Evolutionary conservation across 257 asterid genomes (phyloP).

Genomic region (Solanum gandarillasii): DNA sequence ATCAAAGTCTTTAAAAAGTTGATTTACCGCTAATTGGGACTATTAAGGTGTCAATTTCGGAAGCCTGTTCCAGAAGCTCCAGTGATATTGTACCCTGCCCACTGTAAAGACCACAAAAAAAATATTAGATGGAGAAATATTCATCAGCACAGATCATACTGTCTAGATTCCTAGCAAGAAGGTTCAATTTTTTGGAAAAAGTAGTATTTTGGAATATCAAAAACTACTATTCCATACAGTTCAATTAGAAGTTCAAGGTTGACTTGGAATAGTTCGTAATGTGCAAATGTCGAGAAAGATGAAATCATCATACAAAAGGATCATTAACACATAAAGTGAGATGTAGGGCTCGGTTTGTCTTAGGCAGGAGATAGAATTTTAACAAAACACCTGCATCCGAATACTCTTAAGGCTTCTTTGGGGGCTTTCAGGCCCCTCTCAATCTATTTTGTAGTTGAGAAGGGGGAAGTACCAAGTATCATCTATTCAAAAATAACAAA

Average conservation of each 20-base stretch:
- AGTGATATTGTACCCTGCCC: slow-evolving; percentile 84
- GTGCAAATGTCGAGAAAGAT: background rate
- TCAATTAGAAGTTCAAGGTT: background rate
- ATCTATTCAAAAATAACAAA: background rate
- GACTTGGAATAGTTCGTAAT: background rate
- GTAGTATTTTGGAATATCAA: background rate
- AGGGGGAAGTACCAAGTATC: background rate
- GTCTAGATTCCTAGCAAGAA: background rate
- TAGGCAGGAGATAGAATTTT: background rate
- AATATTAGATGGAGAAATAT: background rate
- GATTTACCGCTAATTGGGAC: slow-evolving; percentile 77
- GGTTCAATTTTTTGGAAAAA: background rate
- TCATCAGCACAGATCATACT: background rate
- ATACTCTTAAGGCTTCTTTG: background rate
- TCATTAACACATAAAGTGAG: background rate
- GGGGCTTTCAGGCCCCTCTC: background rate
- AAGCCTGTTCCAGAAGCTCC: slow-evolving; percentile 79
- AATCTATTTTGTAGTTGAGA: background rate
- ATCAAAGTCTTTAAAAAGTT: background rate
- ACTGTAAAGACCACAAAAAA: slow-evolving; percentile 24
- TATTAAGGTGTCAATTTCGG: slow-evolving; percentile 62
- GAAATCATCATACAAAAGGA: background rate
- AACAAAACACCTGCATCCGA: background rate
- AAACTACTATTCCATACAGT: background rate
- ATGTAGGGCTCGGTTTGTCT: background rate